These are phyloP conservation scores for Blastocystis sp. DNA, from an alignment of 352 stramenopile species.

Conservation along the genomic window DNA sequence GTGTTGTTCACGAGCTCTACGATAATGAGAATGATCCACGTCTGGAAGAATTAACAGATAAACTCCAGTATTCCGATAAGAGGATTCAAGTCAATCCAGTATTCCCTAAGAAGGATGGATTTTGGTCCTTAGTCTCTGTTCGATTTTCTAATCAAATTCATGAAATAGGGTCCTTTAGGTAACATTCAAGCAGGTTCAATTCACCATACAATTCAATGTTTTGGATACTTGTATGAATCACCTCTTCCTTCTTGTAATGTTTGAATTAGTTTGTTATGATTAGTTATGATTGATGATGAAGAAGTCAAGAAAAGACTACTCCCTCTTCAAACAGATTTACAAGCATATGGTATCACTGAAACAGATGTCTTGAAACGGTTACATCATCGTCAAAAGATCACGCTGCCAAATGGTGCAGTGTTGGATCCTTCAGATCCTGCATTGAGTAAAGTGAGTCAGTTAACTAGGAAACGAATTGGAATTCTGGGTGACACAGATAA, in stretches of 20 bases:
- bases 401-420: neutral
- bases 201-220: conserved; percentile 34
- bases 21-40: conserved; percentile 67
- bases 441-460: neutral
- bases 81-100: conserved; percentile 26
- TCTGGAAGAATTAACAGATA: conserved; percentile 65
- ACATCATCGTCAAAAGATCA: conserved; percentile 14
- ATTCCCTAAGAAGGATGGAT: conserved; percentile 17
- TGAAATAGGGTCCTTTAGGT: neutral
- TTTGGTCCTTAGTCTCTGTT: conserved; percentile 52
- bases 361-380: conserved; percentile 19
- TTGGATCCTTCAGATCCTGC: conserved; percentile 24
- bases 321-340: conserved; percentile 1
- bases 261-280: neutral
- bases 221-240: conserved; percentile 8
- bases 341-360: neutral
- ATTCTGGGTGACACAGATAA: conserved; percentile 62
- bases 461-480: neutral
- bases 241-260: neutral
- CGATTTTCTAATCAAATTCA: neutral
- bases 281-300: conserved; percentile 1
- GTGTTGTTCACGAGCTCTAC: conserved; percentile 42
- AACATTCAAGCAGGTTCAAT: neutral
- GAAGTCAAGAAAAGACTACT: conserved; percentile 4
- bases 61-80: neutral